Conservation (phyloP, 225 moss, liverwort and hornwort species). For the Rhytidiadelphus loreus region DNA sequence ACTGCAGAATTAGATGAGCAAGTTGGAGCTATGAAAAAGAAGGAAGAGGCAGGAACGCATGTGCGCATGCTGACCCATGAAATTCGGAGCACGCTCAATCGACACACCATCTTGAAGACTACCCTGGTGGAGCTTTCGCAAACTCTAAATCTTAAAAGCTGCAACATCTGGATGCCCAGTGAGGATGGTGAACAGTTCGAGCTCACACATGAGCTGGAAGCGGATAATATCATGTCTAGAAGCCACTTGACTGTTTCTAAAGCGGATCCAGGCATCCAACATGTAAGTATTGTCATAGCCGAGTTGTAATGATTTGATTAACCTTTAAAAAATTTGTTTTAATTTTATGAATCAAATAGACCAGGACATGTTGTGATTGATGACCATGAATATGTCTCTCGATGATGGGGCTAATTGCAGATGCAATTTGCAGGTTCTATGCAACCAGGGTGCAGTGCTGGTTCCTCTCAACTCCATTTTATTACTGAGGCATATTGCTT, state of each 20-base stretch:
- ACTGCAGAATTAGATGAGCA: conserved; percentile 77
- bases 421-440: conserved; percentile 14
- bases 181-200: conserved; percentile 36
- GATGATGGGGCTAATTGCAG: not conserved
- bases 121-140: conserved; percentile 66
- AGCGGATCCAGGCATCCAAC: conserved; percentile 52
- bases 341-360: not conserved
- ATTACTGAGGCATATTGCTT: conserved; percentile 38
- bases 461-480: conserved; percentile 34
- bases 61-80: conserved; percentile 71
- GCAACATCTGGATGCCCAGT: conserved; percentile 82
- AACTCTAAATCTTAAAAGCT: conserved; percentile 51
- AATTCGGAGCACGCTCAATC: conserved; percentile 82
- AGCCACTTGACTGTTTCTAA: conserved; percentile 15
- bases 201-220: conserved; percentile 58
- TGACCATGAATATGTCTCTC: not conserved
- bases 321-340: not conserved
- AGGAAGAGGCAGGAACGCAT: conserved; percentile 74
- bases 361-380: not conserved
- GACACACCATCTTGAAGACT: conserved; percentile 74
- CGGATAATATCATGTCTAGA: not conserved
- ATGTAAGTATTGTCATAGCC: conserved; percentile 14
- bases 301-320: not conserved
- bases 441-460: conserved; percentile 48
- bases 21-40: conserved; percentile 70